Conservation (phyloP, 345 rosid species). For the Heritiera fomes region DNA sequence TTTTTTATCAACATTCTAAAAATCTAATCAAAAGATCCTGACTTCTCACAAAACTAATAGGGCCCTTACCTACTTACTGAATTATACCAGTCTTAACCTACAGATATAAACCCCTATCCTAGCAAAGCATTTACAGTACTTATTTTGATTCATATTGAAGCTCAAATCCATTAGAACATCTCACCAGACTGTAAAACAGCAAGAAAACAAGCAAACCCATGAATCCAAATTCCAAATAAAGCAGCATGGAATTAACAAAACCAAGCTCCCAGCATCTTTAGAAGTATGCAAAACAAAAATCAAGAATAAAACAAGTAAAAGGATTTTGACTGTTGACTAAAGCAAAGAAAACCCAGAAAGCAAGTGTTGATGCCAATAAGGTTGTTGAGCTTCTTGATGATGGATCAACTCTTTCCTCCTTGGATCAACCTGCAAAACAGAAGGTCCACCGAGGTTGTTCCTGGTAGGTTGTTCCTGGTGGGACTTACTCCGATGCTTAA, state of each 20-base stretch:
- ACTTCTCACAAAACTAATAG: neutral
- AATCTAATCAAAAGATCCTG: constrained; percentile 10
- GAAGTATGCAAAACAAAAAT: neutral
- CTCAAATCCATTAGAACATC: constrained; percentile 53
- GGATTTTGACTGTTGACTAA: no score
- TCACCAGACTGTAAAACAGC: constrained; percentile 36
- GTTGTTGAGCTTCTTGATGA: no score
- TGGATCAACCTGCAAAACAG: no score
- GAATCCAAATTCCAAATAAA: constrained; percentile 14
- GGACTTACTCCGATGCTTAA: no score
- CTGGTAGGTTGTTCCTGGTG: no score
- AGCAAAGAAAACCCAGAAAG: no score
- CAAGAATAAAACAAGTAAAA: constrained; percentile 14
- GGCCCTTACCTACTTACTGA: constrained; percentile 10
- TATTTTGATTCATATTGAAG: constrained; percentile 42
- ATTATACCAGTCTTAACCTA: constrained; percentile 27
- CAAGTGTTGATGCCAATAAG: no score
- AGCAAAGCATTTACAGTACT: constrained; percentile 37
- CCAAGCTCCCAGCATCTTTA: constrained; percentile 24
- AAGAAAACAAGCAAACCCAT: constrained; percentile 27
- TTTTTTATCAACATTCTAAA: constrained; percentile 12
- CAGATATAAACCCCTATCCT: constrained; percentile 28
- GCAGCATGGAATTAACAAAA: constrained; percentile 12
- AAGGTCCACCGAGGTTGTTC: no score
- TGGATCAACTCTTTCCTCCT: no score